These are phyloP conservation scores for Hypoxylon sp. DNA, from an alignment of 2,329 filamentous ascomycete species.

Conservation along the genomic window DNA sequence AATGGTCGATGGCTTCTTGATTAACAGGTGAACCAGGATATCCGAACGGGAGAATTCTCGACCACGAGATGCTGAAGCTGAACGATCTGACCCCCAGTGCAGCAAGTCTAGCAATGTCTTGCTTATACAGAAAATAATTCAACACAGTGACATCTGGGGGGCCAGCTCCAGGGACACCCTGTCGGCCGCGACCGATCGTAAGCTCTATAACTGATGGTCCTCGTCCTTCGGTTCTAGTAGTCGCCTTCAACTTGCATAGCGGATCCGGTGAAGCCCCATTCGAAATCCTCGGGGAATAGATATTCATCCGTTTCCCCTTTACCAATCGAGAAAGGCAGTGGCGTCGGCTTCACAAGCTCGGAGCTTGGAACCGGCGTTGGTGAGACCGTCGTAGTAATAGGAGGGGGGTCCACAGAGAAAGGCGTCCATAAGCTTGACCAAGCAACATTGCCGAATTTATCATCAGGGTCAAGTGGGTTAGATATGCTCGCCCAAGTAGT, in stretches of 20 bases:
- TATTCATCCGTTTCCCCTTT: constrained; percentile 59
- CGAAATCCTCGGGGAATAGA: constrained; percentile 64
- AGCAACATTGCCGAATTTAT: no score
- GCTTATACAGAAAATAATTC: constrained; percentile 70
- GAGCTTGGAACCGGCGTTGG: no score
- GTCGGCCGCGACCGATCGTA: constrained; percentile 52
- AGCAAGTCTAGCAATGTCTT: constrained; percentile 68
- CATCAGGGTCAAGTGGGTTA: background rate
- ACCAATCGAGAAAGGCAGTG: no score
- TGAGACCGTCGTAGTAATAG: no score
- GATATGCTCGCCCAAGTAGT: constrained; percentile 18
- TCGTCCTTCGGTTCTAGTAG: constrained; percentile 61
- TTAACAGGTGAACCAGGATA: constrained; percentile 67
- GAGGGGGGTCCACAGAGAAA: no score
- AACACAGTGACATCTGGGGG: constrained; percentile 57
- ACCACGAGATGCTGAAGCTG: constrained; percentile 68
- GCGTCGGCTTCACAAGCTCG: no score
- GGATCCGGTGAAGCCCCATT: constrained; percentile 64
- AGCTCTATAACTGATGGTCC: constrained; percentile 60
- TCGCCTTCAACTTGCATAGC: constrained; percentile 64
- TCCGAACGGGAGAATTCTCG: constrained; percentile 67
- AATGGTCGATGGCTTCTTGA: constrained; percentile 65
- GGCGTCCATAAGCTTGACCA: no score
- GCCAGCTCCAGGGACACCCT: constrained; percentile 29
- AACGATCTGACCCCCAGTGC: constrained; percentile 67